Conservation (phyloP, 345 rosid species). For the Conringia planisiliqua region DNA sequence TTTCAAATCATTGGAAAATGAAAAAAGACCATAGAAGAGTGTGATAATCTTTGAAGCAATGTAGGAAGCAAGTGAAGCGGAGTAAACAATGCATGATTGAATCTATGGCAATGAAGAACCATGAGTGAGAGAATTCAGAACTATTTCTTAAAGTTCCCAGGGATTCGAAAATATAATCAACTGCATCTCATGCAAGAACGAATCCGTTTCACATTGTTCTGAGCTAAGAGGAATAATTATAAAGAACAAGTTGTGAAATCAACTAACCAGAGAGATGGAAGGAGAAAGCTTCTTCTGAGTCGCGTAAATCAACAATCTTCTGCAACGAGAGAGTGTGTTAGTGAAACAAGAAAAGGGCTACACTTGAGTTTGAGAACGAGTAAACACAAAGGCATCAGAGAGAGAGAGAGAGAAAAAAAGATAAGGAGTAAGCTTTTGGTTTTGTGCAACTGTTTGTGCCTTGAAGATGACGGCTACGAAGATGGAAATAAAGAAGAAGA, state of each 20-base stretch:
- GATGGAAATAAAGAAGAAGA: neutral
- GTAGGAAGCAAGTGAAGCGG: neutral
- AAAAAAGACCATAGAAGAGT: neutral
- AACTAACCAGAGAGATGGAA: constrained; percentile 14
- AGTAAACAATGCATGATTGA: neutral
- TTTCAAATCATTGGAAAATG: neutral
- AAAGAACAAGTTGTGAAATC: neutral
- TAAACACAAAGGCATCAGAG: constrained; percentile 17
- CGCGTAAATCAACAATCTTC: neutral
- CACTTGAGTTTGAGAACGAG: constrained; percentile 21
- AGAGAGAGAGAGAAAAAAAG: neutral
- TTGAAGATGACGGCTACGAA: constrained; percentile 30
- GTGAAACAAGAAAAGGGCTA: neutral
- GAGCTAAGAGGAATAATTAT: neutral
- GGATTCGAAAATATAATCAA: neutral
- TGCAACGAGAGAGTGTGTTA: neutral
- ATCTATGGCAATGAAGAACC: neutral
- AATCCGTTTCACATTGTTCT: too few species aligned
- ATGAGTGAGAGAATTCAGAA: neutral
- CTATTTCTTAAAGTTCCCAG: neutral
- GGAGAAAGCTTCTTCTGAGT: neutral
- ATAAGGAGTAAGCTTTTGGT: constrained; percentile 30
- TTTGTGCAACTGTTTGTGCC: constrained; percentile 22
- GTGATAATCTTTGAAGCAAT: neutral
- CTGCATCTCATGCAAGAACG: neutral